phyloP scores from a whole-genome alignment of 2,329 filamentous ascomycete genomes.

The Ophiostoma ulmi region DNA sequence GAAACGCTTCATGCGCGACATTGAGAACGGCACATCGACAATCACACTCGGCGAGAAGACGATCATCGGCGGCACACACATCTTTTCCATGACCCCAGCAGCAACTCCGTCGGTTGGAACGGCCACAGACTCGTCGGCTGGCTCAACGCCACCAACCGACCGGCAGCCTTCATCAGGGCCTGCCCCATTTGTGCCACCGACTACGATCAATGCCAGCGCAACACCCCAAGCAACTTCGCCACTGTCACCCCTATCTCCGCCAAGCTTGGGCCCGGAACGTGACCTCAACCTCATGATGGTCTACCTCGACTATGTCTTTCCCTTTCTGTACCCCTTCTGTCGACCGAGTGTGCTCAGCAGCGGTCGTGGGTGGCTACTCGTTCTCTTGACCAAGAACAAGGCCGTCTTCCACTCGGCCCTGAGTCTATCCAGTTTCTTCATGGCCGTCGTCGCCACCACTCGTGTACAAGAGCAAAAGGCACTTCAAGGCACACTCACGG shows the following conservation, averaged over 20 bases:
- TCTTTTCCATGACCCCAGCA: not conserved
- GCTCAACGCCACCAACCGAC: not conserved
- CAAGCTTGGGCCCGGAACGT: conserved; percentile 25
- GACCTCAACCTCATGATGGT: conserved; percentile 43
- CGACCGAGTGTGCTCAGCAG: conserved; percentile 50
- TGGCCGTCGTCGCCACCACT: conserved; percentile 41
- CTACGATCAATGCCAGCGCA: not conserved
- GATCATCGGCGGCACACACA: not conserved
- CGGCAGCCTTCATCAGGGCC: not conserved
- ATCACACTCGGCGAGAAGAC: conserved; percentile 12
- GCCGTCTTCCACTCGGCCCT: conserved; percentile 54
- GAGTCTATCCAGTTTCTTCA: conserved; percentile 54
- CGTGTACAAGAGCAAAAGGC: not conserved
- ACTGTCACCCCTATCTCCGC: not conserved
- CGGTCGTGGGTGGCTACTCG: conserved; percentile 57
- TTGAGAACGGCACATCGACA: conserved; percentile 33
- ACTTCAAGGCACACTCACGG: not conserved
- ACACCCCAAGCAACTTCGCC: not conserved
- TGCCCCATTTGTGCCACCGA: not conserved
- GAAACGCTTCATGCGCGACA: conserved; percentile 43
- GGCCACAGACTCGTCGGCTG: not conserved
- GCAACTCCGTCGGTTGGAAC: not conserved
- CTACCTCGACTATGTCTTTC: conserved; percentile 58
- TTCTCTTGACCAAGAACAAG: conserved; percentile 52
- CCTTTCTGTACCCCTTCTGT: conserved; percentile 60